Evolutionary conservation across 2,329 filamentous ascomycete species (phyloP), one percentile per base, ranked within the genome.

Genomic region (Stachybotrys echinatus): DNA sequence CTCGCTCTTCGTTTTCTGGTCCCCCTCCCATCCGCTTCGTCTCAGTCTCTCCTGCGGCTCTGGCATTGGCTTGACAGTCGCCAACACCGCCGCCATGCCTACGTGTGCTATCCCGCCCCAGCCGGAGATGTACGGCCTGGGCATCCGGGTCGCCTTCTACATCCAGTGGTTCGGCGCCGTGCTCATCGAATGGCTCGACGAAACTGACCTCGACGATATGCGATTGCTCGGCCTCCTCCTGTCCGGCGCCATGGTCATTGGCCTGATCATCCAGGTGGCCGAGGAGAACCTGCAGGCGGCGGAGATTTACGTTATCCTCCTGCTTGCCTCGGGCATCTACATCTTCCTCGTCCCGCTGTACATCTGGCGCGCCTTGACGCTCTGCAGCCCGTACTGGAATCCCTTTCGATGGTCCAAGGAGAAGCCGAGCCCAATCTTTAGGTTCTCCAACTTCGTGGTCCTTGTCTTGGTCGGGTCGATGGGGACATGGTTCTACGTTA

Each of bases 121-220:
- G 19, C 57, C 65, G 37, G 63, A 62, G 21, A 55, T 68, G 45
- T 70, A 70, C 42, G 67, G 67, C 6, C 48, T 70, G 18, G 67
- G 65, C 40, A 64, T 70, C 47, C 62, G 67, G 5, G 56, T 59
- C 20, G 60, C 61, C 10, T 66, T 69, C 48, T 70, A 70, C 50
- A 47, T 63, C 20, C 65, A 69, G 51, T 71, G 68, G 68, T 59
- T 68, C 38, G 63, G 61, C 8, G 58, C 61, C 21, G 52, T 66
- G 14, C n/a, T 65, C 1, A 55, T 66, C 12, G 60, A 67, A 47
- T 65, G 61, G 46, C 49, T 65, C 23, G 63, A 64, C 37, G 60
- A 62, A 37, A 45, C 58, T 4, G 52, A 61, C 20, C 54, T 66
- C 1, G 38, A 57, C 6, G 60, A 62, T 43, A 52, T 69, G 19